Base-by-base conservation (phyloP, 768 basidiomycete genomes). In the Russula lepida region DNA sequence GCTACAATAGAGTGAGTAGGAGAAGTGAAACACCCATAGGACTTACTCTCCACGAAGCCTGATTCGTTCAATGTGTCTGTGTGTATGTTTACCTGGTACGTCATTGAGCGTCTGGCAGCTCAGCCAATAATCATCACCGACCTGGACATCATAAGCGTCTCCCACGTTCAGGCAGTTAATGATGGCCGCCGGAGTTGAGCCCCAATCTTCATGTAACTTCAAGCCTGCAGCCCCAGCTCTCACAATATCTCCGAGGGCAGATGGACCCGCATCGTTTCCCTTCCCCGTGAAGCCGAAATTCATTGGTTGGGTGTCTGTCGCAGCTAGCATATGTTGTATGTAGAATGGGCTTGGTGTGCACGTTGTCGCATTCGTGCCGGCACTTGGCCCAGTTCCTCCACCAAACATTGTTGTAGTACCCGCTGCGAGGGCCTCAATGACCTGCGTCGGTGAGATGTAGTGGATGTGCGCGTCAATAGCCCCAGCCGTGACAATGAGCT, bases 171-270 rank as follows among this genome's bases (percentile, higher is more conserved):
- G 76, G 54, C 85, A 86, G 47, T 81, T 86, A 58, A 76, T 74
- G 65, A 98, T 98, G 1, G 82, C 81, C 19, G 83, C 83, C 0
- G 97, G 97, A 1, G 94, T 95, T 21, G 83, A 79, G 2, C 95
- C 95, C 95, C 95, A 98, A 72, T 98, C 95, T 72, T 98, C 97
- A 68, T 99, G 97, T 60, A 99, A 74, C 75, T 99, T 99, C 67
- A 98, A 71, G 1, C 97, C 97, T 15, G 80, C 82, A 1, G 91
- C 92, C 11, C 95, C 95, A 13, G 92, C 91, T 60, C 78, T 77
- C 27, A 95, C 78, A 57, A 94, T 78, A 60, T 97, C 95, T 71
- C 85, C 86, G 56, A 98, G 71, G 4, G 89, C 87, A 2, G 67
- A 77, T 11, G 79, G 76, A 0, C 86, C 92, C 0, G 89, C 81